phyloP scores from a whole-genome alignment of 345 rosid species.

The Lumnitzera racemosa region DNA sequence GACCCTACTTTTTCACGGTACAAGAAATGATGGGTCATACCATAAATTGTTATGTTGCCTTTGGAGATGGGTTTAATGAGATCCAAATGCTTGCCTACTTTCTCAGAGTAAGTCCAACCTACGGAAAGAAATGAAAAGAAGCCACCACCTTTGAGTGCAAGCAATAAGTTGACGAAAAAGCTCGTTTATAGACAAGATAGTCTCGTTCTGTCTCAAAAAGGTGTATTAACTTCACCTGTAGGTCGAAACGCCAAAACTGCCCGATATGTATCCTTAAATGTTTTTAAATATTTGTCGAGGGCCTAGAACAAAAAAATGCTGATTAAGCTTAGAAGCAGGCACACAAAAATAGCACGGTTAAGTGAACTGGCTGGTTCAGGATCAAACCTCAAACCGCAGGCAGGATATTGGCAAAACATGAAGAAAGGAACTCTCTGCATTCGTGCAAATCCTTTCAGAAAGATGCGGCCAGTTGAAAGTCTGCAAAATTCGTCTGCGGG shows the following conservation, averaged over 20 bases:
- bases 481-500: conserved; percentile 54
- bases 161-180: background rate
- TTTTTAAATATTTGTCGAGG: conserved; percentile 43
- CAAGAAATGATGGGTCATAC: conserved; percentile 28
- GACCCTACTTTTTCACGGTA: background rate
- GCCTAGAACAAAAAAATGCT: conserved; percentile 17
- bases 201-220: background rate
- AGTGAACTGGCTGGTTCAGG: conserved; percentile 3
- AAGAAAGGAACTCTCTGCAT: conserved; percentile 57
- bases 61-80: conserved; percentile 49
- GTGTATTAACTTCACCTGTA: conserved; percentile 35
- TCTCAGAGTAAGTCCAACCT: conserved; percentile 83
- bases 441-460: conserved; percentile 40
- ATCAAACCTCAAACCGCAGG: conserved; percentile 45
- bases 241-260: conserved; percentile 71
- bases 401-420: conserved; percentile 74
- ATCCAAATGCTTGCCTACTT: conserved; percentile 48
- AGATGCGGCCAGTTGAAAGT: conserved; percentile 69
- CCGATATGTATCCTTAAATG: conserved; percentile 31
- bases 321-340: conserved; percentile 1
- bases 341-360: background rate
- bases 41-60: conserved; percentile 61
- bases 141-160: background rate
- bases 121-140: conserved; percentile 4
- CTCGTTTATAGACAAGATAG: background rate